Percentiles rank a stretch among this genome's conserved stretches.
Evolutionary conservation across 768 basidiomycete species (phyloP).

Genomic region (Boletus huronensis): DNA sequence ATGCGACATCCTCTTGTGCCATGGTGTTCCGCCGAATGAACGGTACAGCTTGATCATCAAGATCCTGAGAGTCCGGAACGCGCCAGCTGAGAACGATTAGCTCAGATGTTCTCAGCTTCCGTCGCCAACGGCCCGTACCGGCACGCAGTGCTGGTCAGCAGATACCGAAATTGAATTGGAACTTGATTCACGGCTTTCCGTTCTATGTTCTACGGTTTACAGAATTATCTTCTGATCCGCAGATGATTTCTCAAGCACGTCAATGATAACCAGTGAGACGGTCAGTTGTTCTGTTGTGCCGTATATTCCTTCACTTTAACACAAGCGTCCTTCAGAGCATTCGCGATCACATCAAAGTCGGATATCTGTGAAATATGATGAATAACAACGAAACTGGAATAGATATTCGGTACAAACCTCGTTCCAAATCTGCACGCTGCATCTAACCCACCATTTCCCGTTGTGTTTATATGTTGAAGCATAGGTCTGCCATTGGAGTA

Average conservation of each 20-base stretch:
- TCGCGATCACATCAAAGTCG: conserved; percentile 30
- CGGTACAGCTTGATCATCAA: background rate
- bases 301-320: conserved; percentile 11
- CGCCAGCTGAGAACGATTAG: background rate
- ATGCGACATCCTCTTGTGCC: background rate
- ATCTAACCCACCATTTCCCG: conserved; percentile 32
- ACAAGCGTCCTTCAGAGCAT: conserved; percentile 26
- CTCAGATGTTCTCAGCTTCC: background rate
- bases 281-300: conserved; percentile 2
- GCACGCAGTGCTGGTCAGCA: background rate
- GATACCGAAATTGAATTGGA: background rate
- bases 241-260: background rate
- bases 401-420: conserved; percentile 20
- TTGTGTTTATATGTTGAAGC: conserved; percentile 22
- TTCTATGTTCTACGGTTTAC: background rate
- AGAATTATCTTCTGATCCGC: background rate
- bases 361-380: conserved; percentile 22
- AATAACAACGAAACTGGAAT: background rate
- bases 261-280: background rate
- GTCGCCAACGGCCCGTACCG: background rate
- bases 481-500: conserved; percentile 22
- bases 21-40: background rate
- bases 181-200: background rate
- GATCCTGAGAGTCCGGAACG: background rate
- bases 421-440: conserved; percentile 32